These are phyloP conservation scores for Nakaseomyces glabratus DNA, from an alignment of 1,139 yeast genomes.

Conservation along the genomic window DNA sequence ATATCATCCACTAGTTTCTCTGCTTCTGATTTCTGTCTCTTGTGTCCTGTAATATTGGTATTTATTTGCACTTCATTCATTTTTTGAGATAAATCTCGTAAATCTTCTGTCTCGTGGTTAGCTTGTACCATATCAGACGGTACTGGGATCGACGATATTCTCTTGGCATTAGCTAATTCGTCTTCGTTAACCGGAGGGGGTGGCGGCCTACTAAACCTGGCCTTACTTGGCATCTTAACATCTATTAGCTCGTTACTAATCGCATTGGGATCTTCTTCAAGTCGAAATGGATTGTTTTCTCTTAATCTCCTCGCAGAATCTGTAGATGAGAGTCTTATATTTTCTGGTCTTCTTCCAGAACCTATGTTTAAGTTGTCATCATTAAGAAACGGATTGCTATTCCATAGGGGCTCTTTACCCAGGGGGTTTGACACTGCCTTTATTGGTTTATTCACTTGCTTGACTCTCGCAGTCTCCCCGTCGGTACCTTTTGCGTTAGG, in stretches of 20 bases:
- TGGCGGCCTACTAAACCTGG: slow-evolving; percentile 13
- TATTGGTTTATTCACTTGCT: neutral
- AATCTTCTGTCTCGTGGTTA: too few relatives aligned
- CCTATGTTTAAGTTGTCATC: neutral
- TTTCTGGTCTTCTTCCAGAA: neutral
- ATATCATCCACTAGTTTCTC: slow-evolving; percentile 30
- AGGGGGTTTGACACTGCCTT: slow-evolving; percentile 8
- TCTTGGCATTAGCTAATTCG: too few relatives aligned
- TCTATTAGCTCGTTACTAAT: too few relatives aligned
- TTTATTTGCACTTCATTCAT: neutral
- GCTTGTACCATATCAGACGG: too few relatives aligned
- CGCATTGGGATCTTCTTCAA: too few relatives aligned
- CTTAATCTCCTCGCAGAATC: neutral
- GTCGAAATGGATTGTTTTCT: slow-evolving; percentile 1
- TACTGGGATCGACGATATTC: too few relatives aligned
- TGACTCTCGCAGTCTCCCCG: neutral
- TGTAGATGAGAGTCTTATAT: neutral
- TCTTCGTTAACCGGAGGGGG: too few relatives aligned
- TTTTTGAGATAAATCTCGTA: neutral
- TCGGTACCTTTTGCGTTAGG: slow-evolving; percentile 5
- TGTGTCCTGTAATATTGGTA: slow-evolving; percentile 12
- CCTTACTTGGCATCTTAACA: neutral
- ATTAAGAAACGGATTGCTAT: slow-evolving; percentile 12
- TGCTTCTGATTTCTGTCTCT: slow-evolving; percentile 28
- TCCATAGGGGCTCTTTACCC: slow-evolving; percentile 9